phyloP scores from a whole-genome alignment of 116 monocot species.

The Trichopus zeylanicus region DNA sequence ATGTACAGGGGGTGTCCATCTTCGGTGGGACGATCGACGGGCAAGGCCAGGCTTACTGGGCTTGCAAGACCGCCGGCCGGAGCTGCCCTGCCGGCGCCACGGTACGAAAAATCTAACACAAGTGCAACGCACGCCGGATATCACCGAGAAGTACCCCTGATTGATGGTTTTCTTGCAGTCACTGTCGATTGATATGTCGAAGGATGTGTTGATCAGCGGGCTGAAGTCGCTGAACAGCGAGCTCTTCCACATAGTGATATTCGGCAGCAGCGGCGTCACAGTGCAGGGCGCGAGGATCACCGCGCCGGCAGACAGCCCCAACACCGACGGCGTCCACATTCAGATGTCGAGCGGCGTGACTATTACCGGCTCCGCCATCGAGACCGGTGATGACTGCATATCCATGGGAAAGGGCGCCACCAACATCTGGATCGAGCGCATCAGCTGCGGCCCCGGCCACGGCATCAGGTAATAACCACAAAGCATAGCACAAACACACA shows the following conservation, averaged over 20 bases:
- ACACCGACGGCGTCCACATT: slow-evolving; percentile 29
- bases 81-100: slow-evolving; percentile 48
- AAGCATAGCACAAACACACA: too few species aligned
- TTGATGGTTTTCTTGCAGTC: background rate
- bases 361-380: slow-evolving; percentile 14
- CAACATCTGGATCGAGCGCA: slow-evolving; percentile 15
- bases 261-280: background rate
- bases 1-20: slow-evolving; percentile 51
- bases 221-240: slow-evolving; percentile 12
- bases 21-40: slow-evolving; percentile 63
- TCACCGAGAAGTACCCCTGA: too few species aligned
- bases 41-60: slow-evolving; percentile 49
- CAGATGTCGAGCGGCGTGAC: slow-evolving; percentile 8
- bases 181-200: background rate
- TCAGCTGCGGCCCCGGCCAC: slow-evolving; percentile 26
- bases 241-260: slow-evolving; percentile 18
- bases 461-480: slow-evolving; percentile 41
- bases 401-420: slow-evolving; percentile 15
- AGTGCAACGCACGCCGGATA: too few species aligned
- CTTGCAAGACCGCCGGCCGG: slow-evolving; percentile 41
- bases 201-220: slow-evolving; percentile 1
- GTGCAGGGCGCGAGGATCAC: background rate
- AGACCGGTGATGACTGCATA: slow-evolving; percentile 31
- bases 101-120: too few species aligned
- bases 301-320: slow-evolving; percentile 20